Conservation (phyloP, 306 rosid genomes). For the Oemleria cerasiformis region DNA sequence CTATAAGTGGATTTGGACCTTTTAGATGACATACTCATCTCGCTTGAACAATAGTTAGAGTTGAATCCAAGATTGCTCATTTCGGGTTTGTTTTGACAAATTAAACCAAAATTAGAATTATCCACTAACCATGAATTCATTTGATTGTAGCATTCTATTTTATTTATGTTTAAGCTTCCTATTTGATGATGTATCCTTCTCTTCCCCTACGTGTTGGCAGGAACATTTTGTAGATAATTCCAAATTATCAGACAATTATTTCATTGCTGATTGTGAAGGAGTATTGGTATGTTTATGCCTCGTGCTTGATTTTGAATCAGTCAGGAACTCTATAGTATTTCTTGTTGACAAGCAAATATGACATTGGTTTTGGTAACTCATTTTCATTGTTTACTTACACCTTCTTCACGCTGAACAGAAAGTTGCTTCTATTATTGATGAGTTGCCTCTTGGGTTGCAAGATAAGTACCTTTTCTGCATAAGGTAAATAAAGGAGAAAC, state of each 20-base stretch:
- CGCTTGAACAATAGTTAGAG: neutral
- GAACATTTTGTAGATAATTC: conserved; percentile 84
- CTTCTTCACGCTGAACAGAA: conserved; percentile 48
- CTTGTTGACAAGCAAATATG: conserved; percentile 17
- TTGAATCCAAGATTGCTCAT: neutral
- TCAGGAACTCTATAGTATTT: conserved; percentile 5
- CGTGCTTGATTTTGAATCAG: conserved; percentile 17
- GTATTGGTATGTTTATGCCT: conserved; percentile 58
- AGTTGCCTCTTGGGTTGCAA: conserved; percentile 66
- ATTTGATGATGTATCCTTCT: conserved; percentile 12
- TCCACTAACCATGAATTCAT: neutral
- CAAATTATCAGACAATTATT: conserved; percentile 74
- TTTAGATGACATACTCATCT: neutral
- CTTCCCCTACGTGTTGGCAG: conserved; percentile 47
- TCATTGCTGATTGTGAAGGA: conserved; percentile 71
- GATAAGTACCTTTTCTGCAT: conserved; percentile 84
- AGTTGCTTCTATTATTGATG: conserved; percentile 77
- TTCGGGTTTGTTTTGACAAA: neutral
- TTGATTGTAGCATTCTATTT: neutral
- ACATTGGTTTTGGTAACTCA: conserved; percentile 18
- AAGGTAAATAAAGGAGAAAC: conserved; percentile 48
- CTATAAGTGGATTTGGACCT: conserved; percentile 1
- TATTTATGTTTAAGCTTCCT: neutral
- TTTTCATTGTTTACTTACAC: conserved; percentile 21
- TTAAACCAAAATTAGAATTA: neutral